Percentiles rank a stretch among this genome's conserved stretches.
These are phyloP conservation scores for Blastobotrys illinoisensis DNA, from an alignment of 1,139 yeast species.

Conservation along the genomic window DNA sequence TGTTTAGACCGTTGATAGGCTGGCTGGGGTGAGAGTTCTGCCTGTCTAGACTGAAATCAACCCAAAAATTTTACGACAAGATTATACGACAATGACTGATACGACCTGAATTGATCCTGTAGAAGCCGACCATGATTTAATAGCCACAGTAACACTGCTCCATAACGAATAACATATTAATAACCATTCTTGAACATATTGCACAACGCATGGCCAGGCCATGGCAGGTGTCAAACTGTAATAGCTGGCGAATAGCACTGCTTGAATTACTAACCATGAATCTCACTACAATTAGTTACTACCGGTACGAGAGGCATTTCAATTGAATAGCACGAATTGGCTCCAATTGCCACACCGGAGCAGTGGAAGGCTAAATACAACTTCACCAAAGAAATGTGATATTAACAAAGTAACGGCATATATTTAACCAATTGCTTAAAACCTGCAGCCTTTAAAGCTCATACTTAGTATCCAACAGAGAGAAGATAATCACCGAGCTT, in stretches of 20 bases:
- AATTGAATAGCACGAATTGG: too few relatives aligned
- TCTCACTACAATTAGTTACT: too few relatives aligned
- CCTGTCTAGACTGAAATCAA: constrained; percentile 42
- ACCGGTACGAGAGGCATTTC: too few relatives aligned
- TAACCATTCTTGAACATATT: too few relatives aligned
- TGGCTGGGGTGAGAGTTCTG: constrained; percentile 59
- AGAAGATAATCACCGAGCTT: constrained; percentile 92
- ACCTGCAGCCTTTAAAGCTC: background rate
- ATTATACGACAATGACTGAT: background rate
- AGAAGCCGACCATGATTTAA: background rate
- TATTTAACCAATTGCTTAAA: background rate
- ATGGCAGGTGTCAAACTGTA: too few relatives aligned
- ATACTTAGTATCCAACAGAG: constrained; percentile 63
- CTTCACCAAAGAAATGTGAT: too few relatives aligned
- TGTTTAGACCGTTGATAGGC: constrained; percentile 42
- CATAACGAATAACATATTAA: background rate
- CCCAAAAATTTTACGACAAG: background rate
- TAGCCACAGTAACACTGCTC: background rate
- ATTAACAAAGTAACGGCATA: background rate
- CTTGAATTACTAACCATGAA: too few relatives aligned
- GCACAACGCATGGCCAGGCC: too few relatives aligned
- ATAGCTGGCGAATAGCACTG: too few relatives aligned
- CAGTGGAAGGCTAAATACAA: too few relatives aligned
- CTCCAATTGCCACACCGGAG: too few relatives aligned
- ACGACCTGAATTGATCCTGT: constrained; percentile 1